phyloP scores from a whole-genome alignment of 441 rosid genomes.

The Theobroma grandiflorum region DNA sequence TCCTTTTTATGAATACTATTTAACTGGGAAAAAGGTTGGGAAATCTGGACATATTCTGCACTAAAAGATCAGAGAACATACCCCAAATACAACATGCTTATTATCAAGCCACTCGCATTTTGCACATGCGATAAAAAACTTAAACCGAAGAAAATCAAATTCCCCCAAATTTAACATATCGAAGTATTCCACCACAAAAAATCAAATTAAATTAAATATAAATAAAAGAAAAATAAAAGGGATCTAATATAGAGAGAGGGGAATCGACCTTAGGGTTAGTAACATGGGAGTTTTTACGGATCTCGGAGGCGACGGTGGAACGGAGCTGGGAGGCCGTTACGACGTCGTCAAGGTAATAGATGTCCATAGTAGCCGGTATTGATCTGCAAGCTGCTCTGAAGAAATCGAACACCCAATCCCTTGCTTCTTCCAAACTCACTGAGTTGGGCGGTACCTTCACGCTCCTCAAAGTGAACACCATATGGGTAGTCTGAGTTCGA shows the following conservation, averaged over 20 bases:
- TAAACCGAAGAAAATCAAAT: conserved; percentile 1
- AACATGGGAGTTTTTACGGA: conserved; percentile 77
- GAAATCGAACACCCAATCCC: conserved; percentile 78
- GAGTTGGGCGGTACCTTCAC: conserved; percentile 90
- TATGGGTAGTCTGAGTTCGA: conserved; percentile 20
- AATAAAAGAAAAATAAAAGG: background rate
- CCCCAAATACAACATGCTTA: conserved; percentile 97
- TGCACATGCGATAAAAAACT: conserved; percentile 83
- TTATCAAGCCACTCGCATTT: conserved; percentile 99
- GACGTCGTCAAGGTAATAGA: conserved; percentile 90
- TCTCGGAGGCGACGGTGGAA: conserved; percentile 44
- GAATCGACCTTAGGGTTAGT: conserved; percentile 78
- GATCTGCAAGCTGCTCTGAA: conserved; percentile 85
- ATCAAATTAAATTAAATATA: background rate
- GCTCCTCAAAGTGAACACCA: conserved; percentile 68
- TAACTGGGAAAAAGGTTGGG: background rate
- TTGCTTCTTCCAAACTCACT: conserved; percentile 81
- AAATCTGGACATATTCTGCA: background rate
- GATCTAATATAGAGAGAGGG: background rate
- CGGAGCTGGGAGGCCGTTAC: conserved; percentile 30
- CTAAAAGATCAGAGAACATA: conserved; percentile 38
- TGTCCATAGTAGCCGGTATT: conserved; percentile 78
- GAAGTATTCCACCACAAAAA: background rate
- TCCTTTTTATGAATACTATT: background rate
- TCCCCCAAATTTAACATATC: background rate